Conservation (phyloP, 129 eudicot species). For the Tagetes patula region DNA sequence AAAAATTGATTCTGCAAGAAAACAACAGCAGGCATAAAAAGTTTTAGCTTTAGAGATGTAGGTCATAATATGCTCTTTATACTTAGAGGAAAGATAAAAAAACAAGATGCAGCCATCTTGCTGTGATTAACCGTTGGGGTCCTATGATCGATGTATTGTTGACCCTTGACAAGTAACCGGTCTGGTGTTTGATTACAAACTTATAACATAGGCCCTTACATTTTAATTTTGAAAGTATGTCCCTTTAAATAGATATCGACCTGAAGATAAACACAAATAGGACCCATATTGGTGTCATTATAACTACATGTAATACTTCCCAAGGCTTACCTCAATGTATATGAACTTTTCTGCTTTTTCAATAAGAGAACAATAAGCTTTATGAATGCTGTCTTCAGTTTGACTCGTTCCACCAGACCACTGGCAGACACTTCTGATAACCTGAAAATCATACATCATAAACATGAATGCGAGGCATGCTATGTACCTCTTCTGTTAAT, state of each 20-base stretch:
- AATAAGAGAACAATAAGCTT: constrained; percentile 84
- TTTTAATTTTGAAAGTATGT: neutral
- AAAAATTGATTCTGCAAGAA: constrained; percentile 90
- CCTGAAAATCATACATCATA: constrained; percentile 41
- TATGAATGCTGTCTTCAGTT: constrained; percentile 97
- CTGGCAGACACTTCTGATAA: constrained; percentile 91
- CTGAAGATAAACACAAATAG: neutral
- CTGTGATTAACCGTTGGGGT: constrained; percentile 8
- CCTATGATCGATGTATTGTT: neutral
- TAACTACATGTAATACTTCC: neutral
- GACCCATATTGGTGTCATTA: constrained; percentile 8
- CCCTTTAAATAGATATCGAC: neutral
- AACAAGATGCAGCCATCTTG: neutral
- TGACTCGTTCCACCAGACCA: constrained; percentile 99
- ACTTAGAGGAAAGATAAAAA: neutral
- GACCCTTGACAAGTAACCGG: neutral
- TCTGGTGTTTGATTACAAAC: neutral
- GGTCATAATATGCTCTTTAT: constrained; percentile 8
- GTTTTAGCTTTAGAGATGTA: constrained; percentile 5
- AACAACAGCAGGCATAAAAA: constrained; percentile 21
- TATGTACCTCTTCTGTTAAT: neutral
- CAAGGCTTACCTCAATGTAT: constrained; percentile 76
- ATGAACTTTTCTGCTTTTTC: constrained; percentile 85
- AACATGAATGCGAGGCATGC: constrained; percentile 1
- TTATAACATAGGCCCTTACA: neutral